Evolutionary conservation across 1,284 basidiomycete genomes (phyloP).

Genomic region (Leccinum pseudoinsigne): DNA sequence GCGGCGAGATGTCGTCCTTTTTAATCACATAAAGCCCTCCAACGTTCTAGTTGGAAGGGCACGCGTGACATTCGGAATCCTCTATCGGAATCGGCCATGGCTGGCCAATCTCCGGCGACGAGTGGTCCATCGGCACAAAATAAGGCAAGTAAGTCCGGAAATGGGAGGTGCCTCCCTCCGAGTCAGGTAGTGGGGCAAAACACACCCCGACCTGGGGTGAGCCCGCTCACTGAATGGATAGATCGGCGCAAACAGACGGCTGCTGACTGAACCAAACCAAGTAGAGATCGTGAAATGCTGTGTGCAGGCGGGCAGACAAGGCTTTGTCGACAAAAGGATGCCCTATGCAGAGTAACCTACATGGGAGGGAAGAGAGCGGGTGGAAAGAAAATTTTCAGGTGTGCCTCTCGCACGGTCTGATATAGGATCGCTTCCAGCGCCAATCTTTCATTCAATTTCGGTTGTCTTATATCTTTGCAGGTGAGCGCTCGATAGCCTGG

Average conservation of each 20-base stretch:
- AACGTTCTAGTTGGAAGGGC: conserved; percentile 7
- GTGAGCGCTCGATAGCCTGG: not conserved
- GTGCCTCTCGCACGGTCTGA: not conserved
- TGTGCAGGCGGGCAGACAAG: not conserved
- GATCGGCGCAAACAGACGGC: not conserved
- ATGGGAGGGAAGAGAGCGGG: not conserved
- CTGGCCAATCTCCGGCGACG: not conserved
- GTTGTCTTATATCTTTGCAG: not conserved
- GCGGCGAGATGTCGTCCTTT: not conserved
- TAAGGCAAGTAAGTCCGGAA: not conserved
- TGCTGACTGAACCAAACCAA: not conserved
- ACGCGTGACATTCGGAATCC: conserved; percentile 1
- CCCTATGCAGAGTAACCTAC: not conserved
- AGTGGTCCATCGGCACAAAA: not conserved
- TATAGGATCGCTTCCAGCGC: conserved; percentile 9
- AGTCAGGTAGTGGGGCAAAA: not conserved
- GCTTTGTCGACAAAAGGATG: not conserved
- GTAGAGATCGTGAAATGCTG: not conserved
- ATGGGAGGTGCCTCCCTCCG: too few species aligned
- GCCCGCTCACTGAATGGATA: not conserved
- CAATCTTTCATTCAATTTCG: not conserved
- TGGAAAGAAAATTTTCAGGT: not conserved
- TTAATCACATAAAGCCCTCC: conserved; percentile 15
- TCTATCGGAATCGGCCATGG: conserved; percentile 5
- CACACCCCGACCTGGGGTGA: not conserved